These are phyloP conservation scores for Phytopythium sindhum DNA, from an alignment of 352 stramenopile species.

Conservation along the genomic window DNA sequence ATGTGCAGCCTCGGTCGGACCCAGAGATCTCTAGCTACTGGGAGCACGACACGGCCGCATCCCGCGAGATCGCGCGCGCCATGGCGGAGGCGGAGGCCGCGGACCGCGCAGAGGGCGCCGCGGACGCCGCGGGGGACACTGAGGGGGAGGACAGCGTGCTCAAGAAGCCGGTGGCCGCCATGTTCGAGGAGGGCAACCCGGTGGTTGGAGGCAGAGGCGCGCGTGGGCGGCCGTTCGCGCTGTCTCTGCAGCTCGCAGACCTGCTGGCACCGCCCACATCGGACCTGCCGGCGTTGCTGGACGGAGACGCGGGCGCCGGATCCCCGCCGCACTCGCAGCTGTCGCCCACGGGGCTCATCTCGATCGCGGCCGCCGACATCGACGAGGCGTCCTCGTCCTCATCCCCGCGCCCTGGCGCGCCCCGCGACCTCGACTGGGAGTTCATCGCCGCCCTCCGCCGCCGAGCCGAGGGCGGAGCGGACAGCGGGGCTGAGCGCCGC, in stretches of 20 bases:
- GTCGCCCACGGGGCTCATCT: slow-evolving; percentile 75
- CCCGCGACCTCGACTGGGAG: slow-evolving; percentile 54
- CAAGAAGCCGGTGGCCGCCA: slow-evolving; percentile 47
- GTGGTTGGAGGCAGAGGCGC: slow-evolving; percentile 3
- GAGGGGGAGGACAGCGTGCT: slow-evolving; percentile 18
- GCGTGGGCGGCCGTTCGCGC: slow-evolving; percentile 7
- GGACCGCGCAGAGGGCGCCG: slow-evolving; percentile 40
- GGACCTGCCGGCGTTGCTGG: slow-evolving; percentile 30
- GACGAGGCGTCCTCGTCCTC: slow-evolving; percentile 50
- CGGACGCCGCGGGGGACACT: slow-evolving; percentile 32
- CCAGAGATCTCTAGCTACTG: slow-evolving; percentile 71
- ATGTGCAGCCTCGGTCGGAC: slow-evolving; percentile 53
- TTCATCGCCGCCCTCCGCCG: slow-evolving; percentile 59
- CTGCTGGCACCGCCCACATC: slow-evolving; percentile 17
- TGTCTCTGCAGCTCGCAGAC: slow-evolving; percentile 15
- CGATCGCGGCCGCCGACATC: slow-evolving; percentile 79
- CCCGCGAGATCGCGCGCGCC: slow-evolving; percentile 53
- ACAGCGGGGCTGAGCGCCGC: neutral
- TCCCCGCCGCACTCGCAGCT: slow-evolving; percentile 47
- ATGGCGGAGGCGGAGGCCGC: slow-evolving; percentile 57
- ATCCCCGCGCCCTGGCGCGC: slow-evolving; percentile 15
- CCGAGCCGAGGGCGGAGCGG: slow-evolving; percentile 5
- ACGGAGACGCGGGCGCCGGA: slow-evolving; percentile 39
- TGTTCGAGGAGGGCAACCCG: slow-evolving; percentile 18
- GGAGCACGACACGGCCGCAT: slow-evolving; percentile 70